Evolutionary conservation across 179 eudicot genomes (phyloP).

Genomic region (Gypsophila paniculata): DNA sequence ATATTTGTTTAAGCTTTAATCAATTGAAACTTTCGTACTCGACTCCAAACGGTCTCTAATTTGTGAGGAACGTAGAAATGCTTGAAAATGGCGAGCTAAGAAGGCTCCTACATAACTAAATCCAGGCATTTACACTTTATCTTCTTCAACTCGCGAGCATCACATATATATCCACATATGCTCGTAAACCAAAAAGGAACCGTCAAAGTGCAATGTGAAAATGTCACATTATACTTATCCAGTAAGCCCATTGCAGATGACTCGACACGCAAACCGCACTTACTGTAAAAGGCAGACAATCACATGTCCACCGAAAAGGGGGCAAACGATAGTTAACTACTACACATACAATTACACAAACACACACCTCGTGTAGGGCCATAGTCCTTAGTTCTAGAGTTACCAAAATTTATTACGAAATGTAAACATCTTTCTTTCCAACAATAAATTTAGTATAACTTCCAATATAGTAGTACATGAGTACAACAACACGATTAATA

Average conservation of each 20-base stretch:
- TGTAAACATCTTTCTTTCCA: too few relatives aligned
- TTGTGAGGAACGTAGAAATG: neutral
- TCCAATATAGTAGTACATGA: too few relatives aligned
- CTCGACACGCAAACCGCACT: neutral
- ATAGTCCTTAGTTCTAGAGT: neutral
- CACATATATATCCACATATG: neutral
- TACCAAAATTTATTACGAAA: too few relatives aligned
- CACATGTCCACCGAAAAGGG: neutral
- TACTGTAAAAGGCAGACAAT: neutral
- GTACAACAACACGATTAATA: too few relatives aligned
- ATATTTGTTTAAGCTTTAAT: conserved; percentile 6
- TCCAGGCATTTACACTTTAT: neutral
- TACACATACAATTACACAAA: neutral
- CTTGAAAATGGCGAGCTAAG: neutral
- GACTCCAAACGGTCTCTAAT: neutral
- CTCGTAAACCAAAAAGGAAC: neutral
- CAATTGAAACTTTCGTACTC: conserved; percentile 11
- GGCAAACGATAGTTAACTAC: conserved; percentile 5
- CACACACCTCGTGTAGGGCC: neutral
- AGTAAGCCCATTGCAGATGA: neutral
- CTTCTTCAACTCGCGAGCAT: neutral
- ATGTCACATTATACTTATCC: neutral
- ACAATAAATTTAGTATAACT: too few relatives aligned
- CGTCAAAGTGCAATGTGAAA: neutral
- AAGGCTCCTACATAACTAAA: neutral